phyloP scores from a whole-genome alignment of 495 filamentous ascomycete species.

The Neurospora sp. region DNA sequence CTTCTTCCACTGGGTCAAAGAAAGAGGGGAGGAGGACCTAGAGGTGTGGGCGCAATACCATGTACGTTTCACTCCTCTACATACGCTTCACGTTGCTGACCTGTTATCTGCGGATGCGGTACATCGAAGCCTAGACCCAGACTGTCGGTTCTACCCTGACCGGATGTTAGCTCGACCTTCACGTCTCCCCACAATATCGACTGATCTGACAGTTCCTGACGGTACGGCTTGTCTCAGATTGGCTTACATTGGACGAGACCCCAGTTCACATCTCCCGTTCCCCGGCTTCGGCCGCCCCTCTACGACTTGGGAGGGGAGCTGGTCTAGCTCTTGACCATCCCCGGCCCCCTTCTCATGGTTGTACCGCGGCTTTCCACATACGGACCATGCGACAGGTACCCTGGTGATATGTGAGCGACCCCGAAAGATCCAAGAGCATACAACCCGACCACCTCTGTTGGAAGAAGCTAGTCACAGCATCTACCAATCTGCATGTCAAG shows the following conservation, averaged over 20 bases:
- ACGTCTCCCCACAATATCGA: background rate
- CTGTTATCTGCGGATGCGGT: background rate
- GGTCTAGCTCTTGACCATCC: background rate
- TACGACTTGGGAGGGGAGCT: background rate
- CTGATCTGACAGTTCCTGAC: background rate
- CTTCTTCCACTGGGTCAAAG: background rate
- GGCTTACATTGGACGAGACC: background rate
- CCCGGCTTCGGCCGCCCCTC: background rate
- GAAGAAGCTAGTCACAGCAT: background rate
- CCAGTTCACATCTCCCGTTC: background rate
- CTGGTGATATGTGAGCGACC: background rate
- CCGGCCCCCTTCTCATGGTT: background rate
- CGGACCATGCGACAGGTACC: background rate
- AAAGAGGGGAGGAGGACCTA: background rate
- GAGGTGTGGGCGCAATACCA: background rate
- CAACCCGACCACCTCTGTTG: background rate
- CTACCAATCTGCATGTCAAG: background rate
- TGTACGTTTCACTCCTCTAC: background rate
- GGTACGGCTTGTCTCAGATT: background rate
- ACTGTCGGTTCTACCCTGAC: background rate
- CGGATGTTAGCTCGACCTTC: background rate
- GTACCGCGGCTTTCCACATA: background rate
- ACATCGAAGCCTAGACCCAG: background rate
- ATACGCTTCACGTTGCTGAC: background rate
- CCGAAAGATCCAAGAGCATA: background rate